These are phyloP conservation scores for Picochlorum sp. DNA, from an alignment of 139 green algal genomes.

Conservation along the genomic window DNA sequence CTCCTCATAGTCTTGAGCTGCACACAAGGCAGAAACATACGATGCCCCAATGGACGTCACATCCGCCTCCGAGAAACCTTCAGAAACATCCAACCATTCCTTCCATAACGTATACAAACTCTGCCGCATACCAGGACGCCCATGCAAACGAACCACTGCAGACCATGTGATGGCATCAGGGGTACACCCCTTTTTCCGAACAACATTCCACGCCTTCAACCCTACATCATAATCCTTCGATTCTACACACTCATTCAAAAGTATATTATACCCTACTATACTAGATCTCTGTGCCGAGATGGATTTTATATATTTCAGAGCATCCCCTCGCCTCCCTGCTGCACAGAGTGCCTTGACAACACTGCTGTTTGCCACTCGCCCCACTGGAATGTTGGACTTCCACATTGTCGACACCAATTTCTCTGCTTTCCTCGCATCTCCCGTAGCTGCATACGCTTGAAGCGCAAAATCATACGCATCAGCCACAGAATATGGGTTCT, in stretches of 20 bases:
- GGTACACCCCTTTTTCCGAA: not conserved
- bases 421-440: not conserved
- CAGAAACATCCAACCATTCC: not conserved
- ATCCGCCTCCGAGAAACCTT: not conserved
- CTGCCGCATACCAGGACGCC: not conserved
- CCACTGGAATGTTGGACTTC: not conserved
- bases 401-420: conserved; percentile 3
- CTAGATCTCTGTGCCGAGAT: not conserved
- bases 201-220: not conserved
- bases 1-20: not conserved
- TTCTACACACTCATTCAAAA: conserved; percentile 3
- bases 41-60: not conserved
- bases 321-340: conserved; percentile 1
- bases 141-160: not conserved
- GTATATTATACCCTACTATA: conserved; percentile 3
- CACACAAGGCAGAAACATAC: not conserved
- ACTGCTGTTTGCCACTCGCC: conserved; percentile 11
- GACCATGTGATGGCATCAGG: conserved; percentile 1
- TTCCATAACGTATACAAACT: not conserved
- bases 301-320: conserved; percentile 1
- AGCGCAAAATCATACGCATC: conserved; percentile 6
- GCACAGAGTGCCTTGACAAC: conserved; percentile 12
- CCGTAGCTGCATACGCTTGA: conserved; percentile 3
- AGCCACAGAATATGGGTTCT: not conserved
- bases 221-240: conserved; percentile 1